Evolutionary conservation across 148 eudicot genomes (phyloP), one percentile per base, ranked within the genome.

Genomic region (Pouteria glomerata): DNA sequence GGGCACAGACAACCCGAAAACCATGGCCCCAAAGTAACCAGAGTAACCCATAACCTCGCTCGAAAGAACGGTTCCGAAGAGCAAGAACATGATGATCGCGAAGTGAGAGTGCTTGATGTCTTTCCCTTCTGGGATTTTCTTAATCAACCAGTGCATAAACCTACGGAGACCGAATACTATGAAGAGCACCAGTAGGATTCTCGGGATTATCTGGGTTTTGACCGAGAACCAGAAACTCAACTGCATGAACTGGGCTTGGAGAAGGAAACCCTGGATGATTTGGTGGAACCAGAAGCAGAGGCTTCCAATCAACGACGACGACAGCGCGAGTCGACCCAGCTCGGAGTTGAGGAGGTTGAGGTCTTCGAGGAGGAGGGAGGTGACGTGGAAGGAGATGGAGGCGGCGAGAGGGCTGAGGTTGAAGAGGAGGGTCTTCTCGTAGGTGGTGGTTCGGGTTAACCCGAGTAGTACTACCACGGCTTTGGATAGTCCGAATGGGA

Each of bases 281-380:
- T 16, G 8, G 50, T 26, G 31, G 6, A 68, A 1, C 39, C 19
- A 57, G 39, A 24, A 30, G 24, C 39, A 39, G 0, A 57, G 5
- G 52, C 61, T 44, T 37, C 64, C 13, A 23, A 70, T 41, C 34
- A 70, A 15, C 7, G 73, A 60, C 4, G 73, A 41, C 7, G 73
- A 70, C 2, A 70, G n/a, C 15, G 73, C 73, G 10, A 60, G 64
- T 0, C 64, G 73, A 7, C 73, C 73, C 0, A 70, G 41, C 29
- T 70, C 73, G 14, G 73, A 70, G 18, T 70, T 70, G 3, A 70
- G 47, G 4, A 70, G 63, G 31, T 42, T 57, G 33, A 70, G 62
- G 31, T 70, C 73, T 33, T 70, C 73, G 1, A 70, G 48, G 50
- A 69, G 73, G 45, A 55, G 1, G 27, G 59, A 55, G 29, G 42